phyloP scores from a whole-genome alignment of 2,329 filamentous ascomycete species.

The Fusarium sp. region DNA sequence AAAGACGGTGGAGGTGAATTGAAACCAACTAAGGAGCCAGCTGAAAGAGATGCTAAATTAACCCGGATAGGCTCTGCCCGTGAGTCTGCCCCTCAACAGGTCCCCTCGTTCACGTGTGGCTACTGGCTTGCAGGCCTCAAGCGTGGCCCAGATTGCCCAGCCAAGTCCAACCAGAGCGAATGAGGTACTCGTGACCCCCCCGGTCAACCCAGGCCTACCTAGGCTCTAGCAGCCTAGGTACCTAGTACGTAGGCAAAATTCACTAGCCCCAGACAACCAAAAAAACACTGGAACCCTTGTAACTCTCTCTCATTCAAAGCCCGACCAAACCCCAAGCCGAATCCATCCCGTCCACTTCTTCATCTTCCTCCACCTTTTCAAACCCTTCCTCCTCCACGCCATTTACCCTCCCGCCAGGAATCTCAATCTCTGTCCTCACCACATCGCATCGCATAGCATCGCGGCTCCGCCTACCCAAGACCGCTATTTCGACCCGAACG shows the following conservation, averaged over 20 bases:
- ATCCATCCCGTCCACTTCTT: constrained; percentile 34
- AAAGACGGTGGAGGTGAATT: constrained; percentile 15
- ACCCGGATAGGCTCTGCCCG: constrained; percentile 11
- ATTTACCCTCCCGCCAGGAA: constrained; percentile 5
- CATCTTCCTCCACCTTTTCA: constrained; percentile 38
- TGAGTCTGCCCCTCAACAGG: constrained; percentile 29
- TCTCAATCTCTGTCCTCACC: background rate
- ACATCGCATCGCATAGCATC: background rate
- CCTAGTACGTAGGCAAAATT: constrained; percentile 25
- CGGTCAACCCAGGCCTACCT: constrained; percentile 12
- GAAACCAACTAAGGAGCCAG: constrained; percentile 14
- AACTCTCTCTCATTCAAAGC: constrained; percentile 40
- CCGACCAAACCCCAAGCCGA: constrained; percentile 34
- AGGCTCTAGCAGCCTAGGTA: background rate
- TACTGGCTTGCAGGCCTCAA: constrained; percentile 30
- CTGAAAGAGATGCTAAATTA: constrained; percentile 18
- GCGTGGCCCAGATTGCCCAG: constrained; percentile 20
- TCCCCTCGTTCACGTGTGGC: constrained; percentile 27
- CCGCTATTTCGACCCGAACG: background rate
- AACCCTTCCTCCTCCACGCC: constrained; percentile 22
- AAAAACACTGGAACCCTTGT: constrained; percentile 36
- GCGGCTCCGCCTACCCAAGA: background rate
- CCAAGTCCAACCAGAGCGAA: constrained; percentile 28
- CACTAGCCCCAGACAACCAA: constrained; percentile 43
- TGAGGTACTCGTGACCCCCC: constrained; percentile 36